Evolutionary conservation across 768 basidiomycete species (phyloP).

Genomic region (Termitomyces sp.): DNA sequence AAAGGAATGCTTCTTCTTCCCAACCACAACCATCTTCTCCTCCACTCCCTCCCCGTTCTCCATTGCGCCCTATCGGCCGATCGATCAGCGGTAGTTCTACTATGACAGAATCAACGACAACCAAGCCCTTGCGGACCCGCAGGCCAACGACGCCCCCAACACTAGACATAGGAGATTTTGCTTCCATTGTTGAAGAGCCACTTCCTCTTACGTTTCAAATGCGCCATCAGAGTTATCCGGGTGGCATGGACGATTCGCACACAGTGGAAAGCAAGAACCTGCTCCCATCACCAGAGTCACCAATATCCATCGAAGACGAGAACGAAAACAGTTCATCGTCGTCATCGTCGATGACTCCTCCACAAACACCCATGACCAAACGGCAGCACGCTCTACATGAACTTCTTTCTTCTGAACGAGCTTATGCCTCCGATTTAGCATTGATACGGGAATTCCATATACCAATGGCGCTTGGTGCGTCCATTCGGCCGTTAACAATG

Average conservation of each 20-base stretch:
- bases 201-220: conserved; percentile 17
- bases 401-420: conserved; percentile 71
- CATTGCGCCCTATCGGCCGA: conserved; percentile 27
- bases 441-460: conserved; percentile 75
- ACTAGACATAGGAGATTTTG: conserved; percentile 20
- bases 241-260: conserved; percentile 16
- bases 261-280: conserved; percentile 17
- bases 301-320: conserved; percentile 19
- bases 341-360: conserved; percentile 15
- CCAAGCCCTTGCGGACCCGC: conserved; percentile 9
- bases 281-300: conserved; percentile 22
- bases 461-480: conserved; percentile 69
- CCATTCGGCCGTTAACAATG: not conserved
- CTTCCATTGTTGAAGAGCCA: conserved; percentile 18
- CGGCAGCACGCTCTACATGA: conserved; percentile 75
- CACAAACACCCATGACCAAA: conserved; percentile 47
- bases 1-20: conserved; percentile 20
- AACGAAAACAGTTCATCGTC: conserved; percentile 18
- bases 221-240: conserved; percentile 22
- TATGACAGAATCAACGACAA: conserved; percentile 2
- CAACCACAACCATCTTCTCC: conserved; percentile 22
- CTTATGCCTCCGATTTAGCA: conserved; percentile 80
- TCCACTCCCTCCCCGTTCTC: conserved; percentile 29
- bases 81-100: conserved; percentile 18
- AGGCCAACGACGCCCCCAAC: conserved; percentile 18